Base-by-base conservation (phyloP, 169 alveolate species). In the Cryptosporidium viatorum region DNA sequence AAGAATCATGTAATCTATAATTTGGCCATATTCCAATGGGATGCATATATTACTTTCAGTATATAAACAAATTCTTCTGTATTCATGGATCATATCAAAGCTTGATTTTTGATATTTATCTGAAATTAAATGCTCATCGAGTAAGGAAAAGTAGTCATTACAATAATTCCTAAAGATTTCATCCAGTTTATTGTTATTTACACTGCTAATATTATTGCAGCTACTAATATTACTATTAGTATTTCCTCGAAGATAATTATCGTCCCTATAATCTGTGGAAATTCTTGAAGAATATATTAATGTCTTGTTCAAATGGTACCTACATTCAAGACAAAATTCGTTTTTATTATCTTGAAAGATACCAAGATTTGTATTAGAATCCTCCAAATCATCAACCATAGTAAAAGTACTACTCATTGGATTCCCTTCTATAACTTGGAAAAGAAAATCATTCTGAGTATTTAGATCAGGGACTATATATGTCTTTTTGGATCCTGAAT, bases 271-370 rank as follows among this genome's bases (percentile, higher is more conserved):
- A 8, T 71, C 86, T 23, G 23, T 26, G n/a, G 18, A 5, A 52
- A 73, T 73, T 18, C 31, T 52, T 16, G 86, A 73, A 10, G 71
- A 37, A 37, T 73, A 55, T 35, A 73, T 31, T 2, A 73, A 4
- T n/a, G 70, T 2, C 7, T 26, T 51, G 23, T 73, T 73, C 10
- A 73, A n/a, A 18, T 14, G 39, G 29, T 55, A 73, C 26, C 51
- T 73, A 21, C 86, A 73, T 33, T 73, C 86, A 52, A 39, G 43
- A 41, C 86, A 73, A 10, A 0, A 45, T 33, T 52, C 39, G 43
- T 8, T 9, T 1, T 37, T 16, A 0, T 73, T 59, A 33, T 12
- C 21, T 23, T 50, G 23, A 33, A 69, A 69, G n/a, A 52, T 59
- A 29, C 51, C 4, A 16, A 31, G 50, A n/a, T 65, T 29, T 29